These are phyloP conservation scores for Manihot esculenta DNA, from an alignment of 441 rosid genomes.

Conservation along the genomic window DNA sequence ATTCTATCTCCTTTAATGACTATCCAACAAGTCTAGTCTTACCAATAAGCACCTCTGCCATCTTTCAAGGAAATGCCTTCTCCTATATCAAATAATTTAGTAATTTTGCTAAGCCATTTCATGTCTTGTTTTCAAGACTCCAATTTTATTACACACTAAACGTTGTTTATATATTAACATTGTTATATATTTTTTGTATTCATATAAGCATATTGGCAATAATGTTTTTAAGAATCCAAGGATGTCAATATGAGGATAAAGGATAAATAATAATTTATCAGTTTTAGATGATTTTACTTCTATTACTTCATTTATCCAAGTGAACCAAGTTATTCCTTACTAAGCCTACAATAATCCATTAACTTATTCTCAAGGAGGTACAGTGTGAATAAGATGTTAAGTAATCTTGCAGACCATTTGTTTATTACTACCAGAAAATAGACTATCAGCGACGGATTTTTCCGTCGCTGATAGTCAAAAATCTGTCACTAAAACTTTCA, in stretches of 20 bases:
- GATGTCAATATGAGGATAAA: constrained; percentile 10
- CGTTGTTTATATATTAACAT: constrained; percentile 15
- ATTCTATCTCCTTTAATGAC: constrained; percentile 4
- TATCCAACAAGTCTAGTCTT: constrained; percentile 11
- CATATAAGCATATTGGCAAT: constrained; percentile 20
- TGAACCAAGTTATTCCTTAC: constrained; percentile 1
- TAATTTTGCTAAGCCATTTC: neutral
- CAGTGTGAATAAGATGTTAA: neutral
- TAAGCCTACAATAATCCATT: constrained; percentile 7
- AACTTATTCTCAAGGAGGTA: neutral
- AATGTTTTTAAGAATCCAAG: constrained; percentile 8
- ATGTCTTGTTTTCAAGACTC: no score
- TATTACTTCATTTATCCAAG: neutral
- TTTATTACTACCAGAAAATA: no score
- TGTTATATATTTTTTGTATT: constrained; percentile 31
- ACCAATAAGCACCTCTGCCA: neutral
- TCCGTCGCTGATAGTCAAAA: no score
- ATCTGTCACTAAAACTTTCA: no score
- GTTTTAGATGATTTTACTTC: neutral
- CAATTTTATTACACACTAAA: neutral
- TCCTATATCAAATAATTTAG: constrained; percentile 36
- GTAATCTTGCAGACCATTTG: constrained; percentile 6
- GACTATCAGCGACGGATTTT: no score
- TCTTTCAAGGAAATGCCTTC: constrained; percentile 18
- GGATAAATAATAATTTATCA: neutral